A percentile compares a stretch with the other conserved stretches of the same genome.
Conservation (phyloP, 768 basidiomycete genomes). For the Rhodosporidiobolus sp. region DNA sequence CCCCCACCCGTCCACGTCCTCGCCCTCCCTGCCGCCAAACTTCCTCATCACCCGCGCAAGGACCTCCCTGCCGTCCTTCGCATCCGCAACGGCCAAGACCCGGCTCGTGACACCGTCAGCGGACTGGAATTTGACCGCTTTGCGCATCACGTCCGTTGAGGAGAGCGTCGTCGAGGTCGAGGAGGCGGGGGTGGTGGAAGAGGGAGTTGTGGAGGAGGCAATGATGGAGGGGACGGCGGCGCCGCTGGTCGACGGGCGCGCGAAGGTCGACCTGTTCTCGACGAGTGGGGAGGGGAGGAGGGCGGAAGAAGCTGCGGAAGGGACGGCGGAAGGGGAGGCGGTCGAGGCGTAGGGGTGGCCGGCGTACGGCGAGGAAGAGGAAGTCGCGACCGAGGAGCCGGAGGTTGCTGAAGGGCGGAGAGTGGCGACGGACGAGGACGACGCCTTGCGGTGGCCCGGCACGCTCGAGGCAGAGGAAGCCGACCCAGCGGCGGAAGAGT, state of each 20-base stretch:
- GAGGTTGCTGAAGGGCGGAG: not conserved
- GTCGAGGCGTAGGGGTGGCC: constrained; percentile 28
- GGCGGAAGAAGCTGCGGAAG: not conserved
- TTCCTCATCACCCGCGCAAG: constrained; percentile 86
- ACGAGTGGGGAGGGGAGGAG: constrained; percentile 17
- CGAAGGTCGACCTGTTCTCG: too few relatives aligned
- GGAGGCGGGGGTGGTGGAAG: not conserved
- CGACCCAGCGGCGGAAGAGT: not conserved
- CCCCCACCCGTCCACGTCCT: constrained; percentile 40
- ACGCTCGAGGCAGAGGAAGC: constrained; percentile 14
- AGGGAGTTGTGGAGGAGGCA: too few relatives aligned
- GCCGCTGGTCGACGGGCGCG: too few relatives aligned
- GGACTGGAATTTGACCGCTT: constrained; percentile 84
- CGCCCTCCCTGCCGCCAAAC: constrained; percentile 51
- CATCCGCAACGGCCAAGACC: constrained; percentile 70
- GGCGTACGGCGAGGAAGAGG: constrained; percentile 14
- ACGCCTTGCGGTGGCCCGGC: constrained; percentile 23
- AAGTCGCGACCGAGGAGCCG: not conserved
- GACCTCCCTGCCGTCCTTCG: constrained; percentile 76
- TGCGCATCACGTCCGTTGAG: constrained; percentile 70
- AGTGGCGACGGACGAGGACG: constrained; percentile 12
- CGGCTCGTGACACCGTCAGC: constrained; percentile 64
- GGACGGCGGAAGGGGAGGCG: constrained; percentile 3
- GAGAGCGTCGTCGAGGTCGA: constrained; percentile 9
- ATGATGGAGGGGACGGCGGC: too few relatives aligned